Conservation (phyloP, 2,329 filamentous ascomycete species). For the Proliferodiscus dingleyae region DNA sequence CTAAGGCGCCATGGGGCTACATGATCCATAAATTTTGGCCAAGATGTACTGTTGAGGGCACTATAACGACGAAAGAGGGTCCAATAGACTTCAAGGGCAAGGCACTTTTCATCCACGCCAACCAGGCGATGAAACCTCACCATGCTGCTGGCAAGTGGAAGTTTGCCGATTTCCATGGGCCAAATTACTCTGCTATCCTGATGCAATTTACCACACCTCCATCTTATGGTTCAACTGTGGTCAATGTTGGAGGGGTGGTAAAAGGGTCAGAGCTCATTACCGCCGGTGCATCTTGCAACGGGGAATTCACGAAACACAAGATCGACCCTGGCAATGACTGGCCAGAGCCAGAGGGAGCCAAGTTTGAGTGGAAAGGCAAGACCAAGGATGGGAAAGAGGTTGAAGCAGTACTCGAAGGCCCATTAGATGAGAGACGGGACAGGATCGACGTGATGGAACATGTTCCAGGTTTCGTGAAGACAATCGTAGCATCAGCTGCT, state of each 20-base stretch:
- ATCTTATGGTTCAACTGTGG: conserved; percentile 81
- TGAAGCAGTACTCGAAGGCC: conserved; percentile 63
- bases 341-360: conserved; percentile 76
- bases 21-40: conserved; percentile 97
- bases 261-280: conserved; percentile 77
- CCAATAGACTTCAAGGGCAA: conserved; percentile 76
- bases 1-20: conserved; percentile 78
- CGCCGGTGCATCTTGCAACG: conserved; percentile 61
- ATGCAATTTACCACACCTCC: conserved; percentile 96
- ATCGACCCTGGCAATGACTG: conserved; percentile 76
- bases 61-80: conserved; percentile 76
- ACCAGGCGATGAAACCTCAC: conserved; percentile 99
- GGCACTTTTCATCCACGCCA: conserved; percentile 74
- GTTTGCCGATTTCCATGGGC: conserved; percentile 86
- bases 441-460: conserved; percentile 95
- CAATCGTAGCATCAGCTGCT: conserved; percentile 79
- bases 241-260: conserved; percentile 76
- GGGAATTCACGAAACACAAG: conserved; percentile 63
- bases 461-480: conserved; percentile 92
- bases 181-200: conserved; percentile 78
- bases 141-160: conserved; percentile 92
- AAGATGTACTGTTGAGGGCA: conserved; percentile 74
- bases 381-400: conserved; percentile 71
- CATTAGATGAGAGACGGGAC: conserved; percentile 67
- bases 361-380: conserved; percentile 74